Conservation (phyloP, 2,329 filamentous ascomycete genomes). For the Magnaporthiopsis incrustans region DNA sequence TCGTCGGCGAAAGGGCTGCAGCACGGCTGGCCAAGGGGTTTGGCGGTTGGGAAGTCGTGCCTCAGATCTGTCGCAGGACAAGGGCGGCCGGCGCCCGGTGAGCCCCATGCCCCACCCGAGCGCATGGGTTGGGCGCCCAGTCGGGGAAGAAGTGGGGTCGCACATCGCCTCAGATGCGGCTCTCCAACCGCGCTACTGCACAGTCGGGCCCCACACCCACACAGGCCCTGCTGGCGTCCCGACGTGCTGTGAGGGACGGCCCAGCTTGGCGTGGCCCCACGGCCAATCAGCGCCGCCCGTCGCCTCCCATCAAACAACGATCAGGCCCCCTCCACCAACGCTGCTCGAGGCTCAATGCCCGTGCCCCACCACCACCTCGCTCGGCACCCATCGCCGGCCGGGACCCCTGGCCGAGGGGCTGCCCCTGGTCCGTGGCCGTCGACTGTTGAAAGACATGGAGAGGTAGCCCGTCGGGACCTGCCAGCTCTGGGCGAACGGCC, state of each 20-base stretch:
- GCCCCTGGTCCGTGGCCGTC: too few relatives aligned
- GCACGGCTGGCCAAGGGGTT: too few relatives aligned
- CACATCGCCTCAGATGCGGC: not conserved
- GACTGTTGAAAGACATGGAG: too few relatives aligned
- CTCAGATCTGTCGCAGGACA: constrained; percentile 41
- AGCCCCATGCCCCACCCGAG: too few relatives aligned
- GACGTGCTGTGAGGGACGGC: too few relatives aligned
- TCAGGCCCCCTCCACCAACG: constrained; percentile 15
- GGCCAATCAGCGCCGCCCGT: constrained; percentile 19
- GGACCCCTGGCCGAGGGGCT: too few relatives aligned
- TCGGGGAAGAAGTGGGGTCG: not conserved
- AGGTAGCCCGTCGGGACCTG: not conserved
- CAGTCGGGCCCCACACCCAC: not conserved
- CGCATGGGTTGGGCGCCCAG: not conserved
- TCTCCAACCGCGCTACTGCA: constrained; percentile 1
- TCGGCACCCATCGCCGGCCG: too few relatives aligned
- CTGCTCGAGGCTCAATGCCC: constrained; percentile 18
- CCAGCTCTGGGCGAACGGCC: not conserved
- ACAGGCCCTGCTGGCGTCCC: too few relatives aligned
- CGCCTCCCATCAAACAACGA: constrained; percentile 24
- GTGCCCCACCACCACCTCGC: constrained; percentile 9
- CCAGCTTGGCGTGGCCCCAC: not conserved
- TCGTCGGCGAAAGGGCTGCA: too few relatives aligned
- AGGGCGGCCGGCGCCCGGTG: constrained; percentile 17
- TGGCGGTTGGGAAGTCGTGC: constrained; percentile 20